Conservation (phyloP, 2,329 filamentous ascomycete species). For the Fusarium sp. region DNA sequence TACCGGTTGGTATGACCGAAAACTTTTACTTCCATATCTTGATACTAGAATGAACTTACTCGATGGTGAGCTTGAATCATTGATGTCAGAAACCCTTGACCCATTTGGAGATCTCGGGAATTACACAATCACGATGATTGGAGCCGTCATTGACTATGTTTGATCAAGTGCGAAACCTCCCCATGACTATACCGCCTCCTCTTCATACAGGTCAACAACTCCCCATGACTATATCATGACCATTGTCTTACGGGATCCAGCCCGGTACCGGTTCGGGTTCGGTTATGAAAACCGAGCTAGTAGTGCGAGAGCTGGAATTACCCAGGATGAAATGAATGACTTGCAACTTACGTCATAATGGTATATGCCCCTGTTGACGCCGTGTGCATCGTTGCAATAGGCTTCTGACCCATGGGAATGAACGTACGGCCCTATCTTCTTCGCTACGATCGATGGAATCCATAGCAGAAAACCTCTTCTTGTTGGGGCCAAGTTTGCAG, state of each 20-base stretch:
- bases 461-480: conserved; percentile 48
- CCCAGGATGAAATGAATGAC: background rate
- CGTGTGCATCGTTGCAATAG: background rate
- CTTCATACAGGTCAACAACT: background rate
- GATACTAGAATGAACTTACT: background rate
- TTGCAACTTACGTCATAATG: conserved; percentile 8
- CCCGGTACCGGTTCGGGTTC: background rate
- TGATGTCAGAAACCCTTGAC: background rate
- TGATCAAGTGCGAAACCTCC: background rate
- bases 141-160: background rate
- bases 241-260: background rate
- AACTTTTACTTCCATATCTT: background rate
- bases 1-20: background rate
- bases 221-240: background rate
- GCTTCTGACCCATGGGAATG: background rate
- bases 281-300: background rate
- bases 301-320: background rate
- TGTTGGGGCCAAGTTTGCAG: conserved; percentile 52
- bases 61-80: background rate
- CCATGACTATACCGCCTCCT: background rate
- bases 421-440: background rate
- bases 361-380: background rate
- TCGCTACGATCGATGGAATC: conserved; percentile 46
- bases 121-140: background rate
- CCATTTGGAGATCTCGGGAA: background rate